Percentiles rank a stretch among this genome's conserved stretches.
These are phyloP conservation scores for Acanthamoeba lenticulata DNA, from an alignment of 208 protist species.

Conservation along the genomic window DNA sequence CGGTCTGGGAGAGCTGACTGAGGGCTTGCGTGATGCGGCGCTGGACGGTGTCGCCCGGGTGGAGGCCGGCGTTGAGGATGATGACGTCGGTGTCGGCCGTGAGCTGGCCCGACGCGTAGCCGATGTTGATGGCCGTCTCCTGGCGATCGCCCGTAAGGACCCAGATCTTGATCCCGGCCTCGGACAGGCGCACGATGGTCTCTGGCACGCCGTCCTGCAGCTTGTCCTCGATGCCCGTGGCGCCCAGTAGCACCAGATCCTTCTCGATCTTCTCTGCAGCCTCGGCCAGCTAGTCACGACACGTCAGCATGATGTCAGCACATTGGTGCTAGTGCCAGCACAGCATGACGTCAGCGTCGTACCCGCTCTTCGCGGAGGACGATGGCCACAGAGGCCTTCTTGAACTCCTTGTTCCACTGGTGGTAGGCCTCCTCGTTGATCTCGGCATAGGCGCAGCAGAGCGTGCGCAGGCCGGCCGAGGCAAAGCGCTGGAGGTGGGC, in stretches of 20 bases:
- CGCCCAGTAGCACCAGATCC: slow-evolving; percentile 88
- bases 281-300: not conserved
- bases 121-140: slow-evolving; percentile 87
- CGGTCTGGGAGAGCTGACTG: not conserved
- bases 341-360: no score
- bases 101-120: slow-evolving; percentile 65
- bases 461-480: slow-evolving; percentile 30
- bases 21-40: not conserved
- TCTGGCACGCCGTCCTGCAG: slow-evolving; percentile 95
- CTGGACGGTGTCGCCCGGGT: not conserved
- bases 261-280: slow-evolving; percentile 83
- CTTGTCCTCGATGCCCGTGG: slow-evolving; percentile 95
- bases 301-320: not conserved
- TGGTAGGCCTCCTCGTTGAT: not conserved
- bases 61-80: not conserved
- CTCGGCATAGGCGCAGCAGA: not conserved
- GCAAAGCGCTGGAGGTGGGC: slow-evolving; percentile 73
- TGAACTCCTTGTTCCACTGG: not conserved
- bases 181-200: slow-evolving; percentile 89
- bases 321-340: no score
- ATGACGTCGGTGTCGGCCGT: not conserved
- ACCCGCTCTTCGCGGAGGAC: not conserved
- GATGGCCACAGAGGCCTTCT: slow-evolving; percentile 14
- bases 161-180: slow-evolving; percentile 92
- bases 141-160: slow-evolving; percentile 97